phyloP scores from a whole-genome alignment of 768 basidiomycete genomes.

The Leccinellum albellum region DNA sequence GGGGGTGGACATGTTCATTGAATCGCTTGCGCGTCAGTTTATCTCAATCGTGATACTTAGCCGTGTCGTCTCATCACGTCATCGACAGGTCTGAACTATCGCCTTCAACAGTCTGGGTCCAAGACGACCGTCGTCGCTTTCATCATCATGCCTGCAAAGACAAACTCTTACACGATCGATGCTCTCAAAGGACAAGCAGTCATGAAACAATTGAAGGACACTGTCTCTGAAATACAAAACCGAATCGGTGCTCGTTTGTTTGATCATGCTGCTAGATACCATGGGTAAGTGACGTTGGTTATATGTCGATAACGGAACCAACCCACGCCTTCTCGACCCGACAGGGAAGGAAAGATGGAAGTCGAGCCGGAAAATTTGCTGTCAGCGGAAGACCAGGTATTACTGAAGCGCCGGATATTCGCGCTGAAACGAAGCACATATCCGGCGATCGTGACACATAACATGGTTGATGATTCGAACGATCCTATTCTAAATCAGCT shows the following conservation, averaged over 20 bases:
- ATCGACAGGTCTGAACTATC: conserved; percentile 50
- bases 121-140: conserved; percentile 91
- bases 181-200: conserved; percentile 97
- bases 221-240: conserved; percentile 92
- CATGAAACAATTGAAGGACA: conserved; percentile 93
- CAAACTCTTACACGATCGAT: conserved; percentile 95
- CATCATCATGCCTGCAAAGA: conserved; percentile 97
- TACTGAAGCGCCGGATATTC: conserved; percentile 94
- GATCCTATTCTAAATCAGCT: conserved; percentile 97
- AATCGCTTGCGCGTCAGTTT: conserved; percentile 79
- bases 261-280: conserved; percentile 90
- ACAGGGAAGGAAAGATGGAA: conserved; percentile 68
- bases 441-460: conserved; percentile 98
- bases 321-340: background rate
- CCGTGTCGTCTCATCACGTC: background rate
- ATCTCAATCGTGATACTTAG: background rate
- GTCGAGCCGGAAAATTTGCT: conserved; percentile 75
- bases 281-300: conserved; percentile 56
- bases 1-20: conserved; percentile 99
- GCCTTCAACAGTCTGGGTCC: conserved; percentile 59
- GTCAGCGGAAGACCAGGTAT: conserved; percentile 87
- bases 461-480: conserved; percentile 90
- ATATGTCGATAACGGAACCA: background rate
- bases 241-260: conserved; percentile 89
- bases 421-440: conserved; percentile 91